phyloP scores from a whole-genome alignment of 371 early-diverging fungal species.

The Thermomucor indicae-seudaticae region DNA sequence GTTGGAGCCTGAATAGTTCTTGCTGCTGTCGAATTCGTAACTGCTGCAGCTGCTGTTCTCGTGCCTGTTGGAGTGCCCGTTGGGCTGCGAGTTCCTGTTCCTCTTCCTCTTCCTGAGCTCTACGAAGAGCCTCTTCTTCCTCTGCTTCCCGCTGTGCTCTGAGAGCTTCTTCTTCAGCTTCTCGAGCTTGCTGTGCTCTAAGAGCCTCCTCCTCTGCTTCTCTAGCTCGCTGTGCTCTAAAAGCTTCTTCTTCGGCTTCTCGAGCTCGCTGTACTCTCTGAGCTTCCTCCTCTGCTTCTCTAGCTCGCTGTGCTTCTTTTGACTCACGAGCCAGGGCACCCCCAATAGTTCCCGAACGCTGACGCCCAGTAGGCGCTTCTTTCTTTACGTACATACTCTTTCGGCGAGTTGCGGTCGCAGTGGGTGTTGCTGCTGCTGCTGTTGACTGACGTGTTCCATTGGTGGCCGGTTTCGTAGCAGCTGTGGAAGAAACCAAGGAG shows the following conservation, averaged over 20 bases:
- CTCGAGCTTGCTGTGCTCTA: not conserved
- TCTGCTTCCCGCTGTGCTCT: not conserved
- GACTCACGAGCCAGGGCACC: not conserved
- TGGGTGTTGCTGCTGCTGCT: constrained; percentile 6
- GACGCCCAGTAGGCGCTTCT: constrained; percentile 2
- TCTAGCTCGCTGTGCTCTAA: constrained; percentile 3
- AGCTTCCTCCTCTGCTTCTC: constrained; percentile 3
- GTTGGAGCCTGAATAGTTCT: constrained; percentile 3
- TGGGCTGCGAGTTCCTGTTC: not conserved
- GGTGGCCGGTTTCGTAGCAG: not conserved
- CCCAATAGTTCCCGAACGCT: constrained; percentile 7
- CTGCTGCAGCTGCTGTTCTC: constrained; percentile 22
- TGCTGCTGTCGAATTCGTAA: constrained; percentile 17
- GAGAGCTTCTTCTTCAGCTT: not conserved
- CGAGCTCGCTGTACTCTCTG: constrained; percentile 1
- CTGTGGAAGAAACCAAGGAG: not conserved
- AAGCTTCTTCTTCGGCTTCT: constrained; percentile 3
- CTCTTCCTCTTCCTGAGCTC: not conserved
- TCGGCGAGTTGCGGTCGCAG: not conserved
- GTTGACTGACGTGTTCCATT: not conserved
- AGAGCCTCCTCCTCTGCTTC: constrained; percentile 1
- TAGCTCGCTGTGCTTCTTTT: not conserved
- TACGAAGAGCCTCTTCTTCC: not conserved
- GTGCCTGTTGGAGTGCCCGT: constrained; percentile 9
- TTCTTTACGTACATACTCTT: constrained; percentile 10